Percentiles rank a stretch among this genome's conserved stretches.
Evolutionary conservation across 2,329 filamentous ascomycete species (phyloP).

Genomic region (Trichophyton verrucosum): DNA sequence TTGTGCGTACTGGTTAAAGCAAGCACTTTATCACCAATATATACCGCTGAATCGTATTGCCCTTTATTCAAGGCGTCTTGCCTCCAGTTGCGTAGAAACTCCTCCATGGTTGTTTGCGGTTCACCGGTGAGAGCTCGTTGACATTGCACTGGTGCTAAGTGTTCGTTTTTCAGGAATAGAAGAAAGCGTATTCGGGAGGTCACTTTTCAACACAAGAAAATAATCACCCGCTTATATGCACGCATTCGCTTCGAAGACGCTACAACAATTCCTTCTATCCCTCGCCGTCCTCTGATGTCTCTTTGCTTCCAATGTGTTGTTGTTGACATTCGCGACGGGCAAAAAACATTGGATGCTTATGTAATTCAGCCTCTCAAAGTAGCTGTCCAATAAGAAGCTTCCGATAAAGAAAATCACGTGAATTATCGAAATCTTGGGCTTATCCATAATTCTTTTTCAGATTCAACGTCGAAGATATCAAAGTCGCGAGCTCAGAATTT

Average conservation of each 20-base stretch:
- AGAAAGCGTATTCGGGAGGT: not conserved
- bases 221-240: not conserved
- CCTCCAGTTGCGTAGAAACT: slow-evolving; percentile 84
- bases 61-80: slow-evolving; percentile 92
- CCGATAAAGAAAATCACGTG: not conserved
- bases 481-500: not conserved
- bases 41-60: slow-evolving; percentile 92
- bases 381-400: not conserved
- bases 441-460: no score
- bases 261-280: not conserved
- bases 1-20: slow-evolving; percentile 63
- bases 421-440: not conserved
- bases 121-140: not conserved
- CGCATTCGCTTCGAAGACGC: not conserved
- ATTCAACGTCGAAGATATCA: not conserved
- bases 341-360: not conserved
- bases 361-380: not conserved
- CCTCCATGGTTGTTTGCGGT: slow-evolving; percentile 57
- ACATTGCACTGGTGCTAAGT: not conserved
- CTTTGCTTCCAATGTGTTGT: not conserved
- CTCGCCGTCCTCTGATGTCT: not conserved
- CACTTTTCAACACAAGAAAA: not conserved
- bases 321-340: not conserved
- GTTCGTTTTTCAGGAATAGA: not conserved
- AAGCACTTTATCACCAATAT: slow-evolving; percentile 91